Evolutionary conservation across 192 early-diverging fungal species (phyloP).

Genomic region (Jimgerdemannia flammicorona): DNA sequence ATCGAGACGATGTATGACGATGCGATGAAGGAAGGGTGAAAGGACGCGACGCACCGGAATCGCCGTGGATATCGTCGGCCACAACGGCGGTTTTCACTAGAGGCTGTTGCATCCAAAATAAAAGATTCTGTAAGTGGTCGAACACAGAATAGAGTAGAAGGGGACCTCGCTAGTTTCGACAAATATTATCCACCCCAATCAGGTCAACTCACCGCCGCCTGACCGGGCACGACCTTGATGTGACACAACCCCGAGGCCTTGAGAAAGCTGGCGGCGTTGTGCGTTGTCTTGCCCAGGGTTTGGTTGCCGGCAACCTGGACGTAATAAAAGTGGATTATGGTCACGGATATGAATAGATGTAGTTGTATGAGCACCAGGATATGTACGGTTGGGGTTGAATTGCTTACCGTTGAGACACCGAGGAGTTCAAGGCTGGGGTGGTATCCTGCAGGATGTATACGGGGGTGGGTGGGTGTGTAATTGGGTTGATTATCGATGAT

Average conservation of each 20-base stretch:
- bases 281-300: conserved; percentile 14
- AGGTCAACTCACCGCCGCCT: conserved; percentile 5
- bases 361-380: background rate
- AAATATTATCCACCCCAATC: background rate
- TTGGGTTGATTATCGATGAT: background rate
- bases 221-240: conserved; percentile 10
- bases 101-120: background rate
- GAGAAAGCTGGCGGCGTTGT: conserved; percentile 13
- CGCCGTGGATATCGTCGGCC: conserved; percentile 13
- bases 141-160: too few species aligned
- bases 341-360: background rate
- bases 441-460: conserved; percentile 3
- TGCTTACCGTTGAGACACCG: conserved; percentile 21
- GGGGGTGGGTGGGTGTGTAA: background rate
- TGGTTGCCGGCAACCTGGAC: conserved; percentile 17
- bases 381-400: background rate
- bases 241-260: conserved; percentile 16
- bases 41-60: conserved; percentile 1
- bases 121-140: background rate
- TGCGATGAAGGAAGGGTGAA: background rate
- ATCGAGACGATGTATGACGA: background rate
- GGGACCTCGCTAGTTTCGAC: too few species aligned
- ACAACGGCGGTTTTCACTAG: conserved; percentile 9
- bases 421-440: conserved; percentile 11
- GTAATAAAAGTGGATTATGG: background rate